These are phyloP conservation scores for Kalmusia sp. DNA, from an alignment of 2,329 filamentous ascomycete species.

Conservation along the genomic window DNA sequence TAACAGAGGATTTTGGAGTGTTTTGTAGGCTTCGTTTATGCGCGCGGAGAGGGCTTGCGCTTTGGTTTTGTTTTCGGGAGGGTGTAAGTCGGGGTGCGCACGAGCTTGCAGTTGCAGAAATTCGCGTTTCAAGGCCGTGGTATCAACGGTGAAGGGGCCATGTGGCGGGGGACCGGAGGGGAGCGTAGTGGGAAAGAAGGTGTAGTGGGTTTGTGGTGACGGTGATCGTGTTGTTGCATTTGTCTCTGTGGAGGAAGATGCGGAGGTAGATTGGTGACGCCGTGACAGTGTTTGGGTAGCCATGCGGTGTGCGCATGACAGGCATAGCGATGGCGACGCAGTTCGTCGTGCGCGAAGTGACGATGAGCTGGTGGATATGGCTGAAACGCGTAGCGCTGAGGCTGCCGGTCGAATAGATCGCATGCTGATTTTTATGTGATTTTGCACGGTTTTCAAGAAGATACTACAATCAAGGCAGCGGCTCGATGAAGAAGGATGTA, in stretches of 20 bases:
- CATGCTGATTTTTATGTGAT: constrained; percentile 13
- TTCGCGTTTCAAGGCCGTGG: constrained; percentile 75
- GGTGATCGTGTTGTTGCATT: constrained; percentile 5
- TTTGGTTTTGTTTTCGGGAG: constrained; percentile 58
- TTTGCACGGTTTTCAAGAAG: neutral
- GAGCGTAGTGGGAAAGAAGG: constrained; percentile 84
- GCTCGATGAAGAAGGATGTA: neutral
- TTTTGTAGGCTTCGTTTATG: constrained; percentile 93
- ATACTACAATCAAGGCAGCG: neutral
- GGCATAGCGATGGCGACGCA: constrained; percentile 28
- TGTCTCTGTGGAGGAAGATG: constrained; percentile 18
- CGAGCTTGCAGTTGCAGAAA: constrained; percentile 84
- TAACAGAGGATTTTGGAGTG: constrained; percentile 76
- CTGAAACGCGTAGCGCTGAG: constrained; percentile 32
- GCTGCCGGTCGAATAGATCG: constrained; percentile 28
- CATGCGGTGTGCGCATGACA: constrained; percentile 30
- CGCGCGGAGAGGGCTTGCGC: constrained; percentile 81
- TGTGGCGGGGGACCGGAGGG: constrained; percentile 77
- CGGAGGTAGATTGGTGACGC: constrained; percentile 32
- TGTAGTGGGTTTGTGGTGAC: constrained; percentile 71
- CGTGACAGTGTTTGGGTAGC: constrained; percentile 17
- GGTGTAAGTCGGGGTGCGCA: constrained; percentile 74
- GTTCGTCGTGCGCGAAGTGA: constrained; percentile 24
- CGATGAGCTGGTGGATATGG: constrained; percentile 24
- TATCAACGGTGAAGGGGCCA: constrained; percentile 78